phyloP scores from a whole-genome alignment of 805 yeast species.

The Lachancea quebecensis region DNA sequence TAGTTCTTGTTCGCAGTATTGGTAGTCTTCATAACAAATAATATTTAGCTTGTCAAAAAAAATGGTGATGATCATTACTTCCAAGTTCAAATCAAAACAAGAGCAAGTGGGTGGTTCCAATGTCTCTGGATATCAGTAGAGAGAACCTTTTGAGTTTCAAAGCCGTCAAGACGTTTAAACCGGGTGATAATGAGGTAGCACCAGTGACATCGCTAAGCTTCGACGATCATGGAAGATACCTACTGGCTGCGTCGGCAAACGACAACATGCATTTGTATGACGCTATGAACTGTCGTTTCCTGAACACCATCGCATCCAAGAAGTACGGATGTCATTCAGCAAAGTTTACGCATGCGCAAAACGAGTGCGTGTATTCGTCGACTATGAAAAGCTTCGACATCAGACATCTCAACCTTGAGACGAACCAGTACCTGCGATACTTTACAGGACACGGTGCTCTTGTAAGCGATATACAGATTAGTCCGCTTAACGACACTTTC shows the following conservation, averaged over 20 bases:
- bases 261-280: constrained; percentile 83
- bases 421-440: constrained; percentile 75
- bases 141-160: constrained; percentile 27
- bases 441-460: constrained; percentile 80
- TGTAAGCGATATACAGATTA: constrained; percentile 66
- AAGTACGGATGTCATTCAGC: constrained; percentile 92
- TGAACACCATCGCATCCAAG: constrained; percentile 68
- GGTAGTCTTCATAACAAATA: too few relatives aligned
- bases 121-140: constrained; percentile 22
- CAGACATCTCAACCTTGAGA: constrained; percentile 67
- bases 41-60: not conserved
- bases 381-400: constrained; percentile 73
- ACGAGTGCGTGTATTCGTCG: constrained; percentile 74
- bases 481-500: constrained; percentile 60
- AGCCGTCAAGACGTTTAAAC: constrained; percentile 45
- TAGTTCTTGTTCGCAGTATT: too few relatives aligned
- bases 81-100: not conserved
- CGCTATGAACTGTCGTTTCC: constrained; percentile 56
- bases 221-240: constrained; percentile 75
- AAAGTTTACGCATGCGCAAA: constrained; percentile 66
- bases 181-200: constrained; percentile 42
- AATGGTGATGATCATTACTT: not conserved
- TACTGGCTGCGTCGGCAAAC: constrained; percentile 71
- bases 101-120: not conserved
- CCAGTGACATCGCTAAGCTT: constrained; percentile 67